Percentiles rank a stretch among this genome's conserved stretches.
These are phyloP conservation scores for Gentiana straminea DNA, from an alignment of 257 asterid genomes.

Conservation along the genomic window DNA sequence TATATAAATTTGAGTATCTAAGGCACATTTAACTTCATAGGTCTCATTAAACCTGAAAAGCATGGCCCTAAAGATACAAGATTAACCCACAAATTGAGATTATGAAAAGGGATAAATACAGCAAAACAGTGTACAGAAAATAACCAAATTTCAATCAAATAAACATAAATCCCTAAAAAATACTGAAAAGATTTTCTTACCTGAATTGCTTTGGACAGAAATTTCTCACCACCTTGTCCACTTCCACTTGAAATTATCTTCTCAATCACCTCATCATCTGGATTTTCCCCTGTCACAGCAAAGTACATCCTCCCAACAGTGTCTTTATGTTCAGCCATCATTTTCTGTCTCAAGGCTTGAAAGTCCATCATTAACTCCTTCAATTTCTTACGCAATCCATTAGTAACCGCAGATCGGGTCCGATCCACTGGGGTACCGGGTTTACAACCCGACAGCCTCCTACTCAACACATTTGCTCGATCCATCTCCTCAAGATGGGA, in stretches of 20 bases:
- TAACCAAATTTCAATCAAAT: too few species aligned
- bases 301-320: slow-evolving; percentile 76
- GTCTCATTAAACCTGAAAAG: too few species aligned
- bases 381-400: slow-evolving; percentile 84
- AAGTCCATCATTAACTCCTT: slow-evolving; percentile 96
- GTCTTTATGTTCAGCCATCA: slow-evolving; percentile 86
- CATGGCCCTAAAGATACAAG: too few species aligned
- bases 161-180: too few species aligned
- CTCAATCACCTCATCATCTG: slow-evolving; percentile 61
- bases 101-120: too few species aligned
- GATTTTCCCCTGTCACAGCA: slow-evolving; percentile 74
- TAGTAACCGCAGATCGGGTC: slow-evolving; percentile 67
- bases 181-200: not conserved
- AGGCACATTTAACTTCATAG: too few species aligned
- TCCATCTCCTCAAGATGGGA: slow-evolving; percentile 77
- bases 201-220: slow-evolving; percentile 51
- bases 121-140: too few species aligned
- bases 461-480: slow-evolving; percentile 47
- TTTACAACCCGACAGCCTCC: slow-evolving; percentile 70
- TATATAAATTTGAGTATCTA: too few species aligned
- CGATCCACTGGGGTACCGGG: slow-evolving; percentile 65
- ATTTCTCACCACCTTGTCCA: slow-evolving; percentile 70
- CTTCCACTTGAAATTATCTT: slow-evolving; percentile 62
- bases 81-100: too few species aligned
- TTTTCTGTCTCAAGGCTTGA: slow-evolving; percentile 76